Base-by-base conservation (phyloP, 1,284 basidiomycete species). In the Microbotryum silenes-acaulis region DNA sequence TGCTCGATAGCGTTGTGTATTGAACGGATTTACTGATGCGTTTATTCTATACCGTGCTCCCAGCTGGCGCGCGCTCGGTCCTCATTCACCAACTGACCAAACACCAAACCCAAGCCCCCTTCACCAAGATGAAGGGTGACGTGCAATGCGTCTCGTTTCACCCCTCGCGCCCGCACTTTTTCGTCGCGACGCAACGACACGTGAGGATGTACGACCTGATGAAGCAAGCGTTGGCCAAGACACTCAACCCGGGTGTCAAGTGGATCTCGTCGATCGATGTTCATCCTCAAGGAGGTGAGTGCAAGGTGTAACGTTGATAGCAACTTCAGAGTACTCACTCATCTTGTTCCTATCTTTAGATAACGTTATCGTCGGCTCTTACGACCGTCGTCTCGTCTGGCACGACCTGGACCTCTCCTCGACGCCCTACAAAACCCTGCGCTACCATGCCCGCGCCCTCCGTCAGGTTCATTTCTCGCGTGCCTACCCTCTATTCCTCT, bases 251-350 rank as follows among this genome's bases (percentile, higher is more conserved):
- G 9, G 94, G 94, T 57, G 88, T 94, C 71, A 87, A 85, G 75
- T 98, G 94, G 94, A 97, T 99, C 73, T 94, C 91, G 42, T 89
- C 85, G 10, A 85, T 99, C 83, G 92, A 97, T 75, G 83, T 99
- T 23, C 96, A 99, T 77, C 90, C 94, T 8, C 86, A 86, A 56
- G 92, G 92, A 48, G 74, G 75, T 66, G 3, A 57, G 67, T 60
- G 31, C 9, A 31, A 31, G 8, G 31, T 31, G 31, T 31, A 31
- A 31, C 31, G 31, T 8, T 31, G 7, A 31, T 31, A 7, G 31
- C 31, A 31, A 31, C 7, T 31, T 31, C 9, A 31, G 31, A 9
- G 31, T 10, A 31, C 31, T 31, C 31, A 31, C 1, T 9, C 31
- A 9, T 31, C 8, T 10, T 10, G 23, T 31, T 9, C 31, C 31